Evolutionary conservation across 2,329 filamentous ascomycete genomes (phyloP), one percentile per base, ranked within the genome.

Genomic region (Eurotiales sp.): DNA sequence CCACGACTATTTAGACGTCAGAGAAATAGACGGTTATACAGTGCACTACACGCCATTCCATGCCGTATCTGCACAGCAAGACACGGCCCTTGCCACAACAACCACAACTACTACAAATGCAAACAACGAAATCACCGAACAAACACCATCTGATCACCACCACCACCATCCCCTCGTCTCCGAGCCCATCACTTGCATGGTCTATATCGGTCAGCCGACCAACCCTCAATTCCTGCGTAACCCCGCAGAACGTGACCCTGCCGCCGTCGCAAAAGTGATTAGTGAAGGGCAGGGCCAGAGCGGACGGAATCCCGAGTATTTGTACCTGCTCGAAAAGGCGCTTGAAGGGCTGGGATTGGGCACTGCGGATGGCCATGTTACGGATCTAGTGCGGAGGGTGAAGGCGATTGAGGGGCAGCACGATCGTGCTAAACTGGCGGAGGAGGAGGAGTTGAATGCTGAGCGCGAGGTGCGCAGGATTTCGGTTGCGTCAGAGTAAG

Each of bases 11-110:
- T 87, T 99, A 43, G 91, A 97, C 70, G 92, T 96, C 58, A 86
- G 93, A 41, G 93, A 99, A 72, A 96, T 97, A 65, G 96, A 97
- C 72, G 93, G 93, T 22, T 99, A 99, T 72, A 88, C 85, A 49
- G 95, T 96, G 59, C 91, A 96, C 71, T 89, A 90, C 69, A 89
- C 90, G 23, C 83, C 87, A 0, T 96, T 97, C 68, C 77, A 91
- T 61, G 84, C 86, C 6, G 77, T 81, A 3, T 57, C 68, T 11
- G 34, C 57, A 45, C 53, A 42, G 11, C n/a, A 27, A 40, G 15
- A 42, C 55, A 25, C 52, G 45, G 10, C 25, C 55, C 3, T 42
- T 51, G 12, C 17, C 48, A 34, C 46, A 47, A 15, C 23, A 45
- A 52, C 22, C 50, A 47, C 25, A 15, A 27, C 17, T 34, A 36